A percentile compares a stretch with the other conserved stretches of the same genome.
phyloP scores from a whole-genome alignment of 2,329 filamentous ascomycete genomes.

The Macrophomina pseudophaseolina region DNA sequence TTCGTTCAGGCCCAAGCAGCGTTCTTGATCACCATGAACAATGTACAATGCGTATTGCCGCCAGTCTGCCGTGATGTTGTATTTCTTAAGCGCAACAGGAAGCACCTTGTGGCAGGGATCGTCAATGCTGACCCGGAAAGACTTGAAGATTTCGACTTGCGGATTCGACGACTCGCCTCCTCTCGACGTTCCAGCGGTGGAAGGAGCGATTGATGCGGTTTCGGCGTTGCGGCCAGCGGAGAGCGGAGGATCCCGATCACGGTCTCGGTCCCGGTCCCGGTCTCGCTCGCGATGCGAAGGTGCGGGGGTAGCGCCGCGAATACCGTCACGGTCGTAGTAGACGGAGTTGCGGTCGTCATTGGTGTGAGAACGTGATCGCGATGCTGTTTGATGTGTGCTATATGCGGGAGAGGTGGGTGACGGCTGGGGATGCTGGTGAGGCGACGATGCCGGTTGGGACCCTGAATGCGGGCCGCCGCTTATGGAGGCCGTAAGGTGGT shows the following conservation, averaged over 20 bases:
- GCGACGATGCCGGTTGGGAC: slow-evolving; percentile 44
- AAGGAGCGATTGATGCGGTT: slow-evolving; percentile 30
- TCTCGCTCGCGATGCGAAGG: slow-evolving; percentile 20
- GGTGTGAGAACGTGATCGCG: slow-evolving; percentile 31
- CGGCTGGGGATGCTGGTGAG: slow-evolving; percentile 41
- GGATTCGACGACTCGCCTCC: slow-evolving; percentile 45
- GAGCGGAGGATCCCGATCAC: slow-evolving; percentile 36
- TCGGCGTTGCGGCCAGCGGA: slow-evolving; percentile 41
- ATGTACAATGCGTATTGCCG: slow-evolving; percentile 98
- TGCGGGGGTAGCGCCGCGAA: slow-evolving; percentile 14
- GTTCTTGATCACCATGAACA: slow-evolving; percentile 97
- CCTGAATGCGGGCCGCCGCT: slow-evolving; percentile 34
- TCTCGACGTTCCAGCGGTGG: slow-evolving; percentile 14
- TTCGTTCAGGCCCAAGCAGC: slow-evolving; percentile 88
- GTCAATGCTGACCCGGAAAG: slow-evolving; percentile 96
- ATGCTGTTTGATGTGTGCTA: slow-evolving; percentile 21
- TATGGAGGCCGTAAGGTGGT: slow-evolving; percentile 57
- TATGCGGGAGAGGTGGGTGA: slow-evolving; percentile 32
- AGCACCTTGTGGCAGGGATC: slow-evolving; percentile 97
- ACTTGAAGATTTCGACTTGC: slow-evolving; percentile 95
- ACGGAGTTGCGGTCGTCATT: slow-evolving; percentile 32
- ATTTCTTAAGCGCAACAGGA: slow-evolving; percentile 93
- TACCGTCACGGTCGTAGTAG: slow-evolving; percentile 12
- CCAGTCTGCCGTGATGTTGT: slow-evolving; percentile 98
- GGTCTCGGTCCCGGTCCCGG: slow-evolving; percentile 15